Evolutionary conservation across 441 rosid genomes (phyloP).

Genomic region (Hura crepitans): DNA sequence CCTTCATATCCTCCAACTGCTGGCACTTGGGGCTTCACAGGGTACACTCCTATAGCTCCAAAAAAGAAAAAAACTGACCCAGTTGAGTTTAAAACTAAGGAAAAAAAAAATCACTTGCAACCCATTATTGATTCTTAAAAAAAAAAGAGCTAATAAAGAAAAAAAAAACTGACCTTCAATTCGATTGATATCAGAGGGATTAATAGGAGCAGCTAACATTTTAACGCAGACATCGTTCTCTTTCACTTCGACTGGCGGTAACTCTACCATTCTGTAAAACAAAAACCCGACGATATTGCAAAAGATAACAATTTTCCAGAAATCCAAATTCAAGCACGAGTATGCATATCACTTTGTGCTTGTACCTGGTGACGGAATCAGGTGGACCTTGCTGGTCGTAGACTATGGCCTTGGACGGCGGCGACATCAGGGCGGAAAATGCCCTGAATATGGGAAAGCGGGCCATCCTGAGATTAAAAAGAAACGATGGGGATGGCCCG

Average conservation of each 20-base stretch:
- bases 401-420: conserved; percentile 75
- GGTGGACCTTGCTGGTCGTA: conserved; percentile 84
- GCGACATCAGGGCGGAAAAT: conserved; percentile 62
- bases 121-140: neutral
- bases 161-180: conserved; percentile 56
- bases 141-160: neutral
- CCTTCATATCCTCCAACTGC: conserved; percentile 95
- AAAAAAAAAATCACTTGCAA: neutral
- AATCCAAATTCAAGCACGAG: neutral
- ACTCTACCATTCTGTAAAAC: conserved; percentile 46
- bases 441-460: conserved; percentile 26
- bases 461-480: conserved; percentile 13
- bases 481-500: conserved; percentile 12
- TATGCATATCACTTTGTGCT: neutral
- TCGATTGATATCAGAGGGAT: conserved; percentile 91
- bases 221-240: conserved; percentile 74
- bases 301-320: neutral
- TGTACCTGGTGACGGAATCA: conserved; percentile 65
- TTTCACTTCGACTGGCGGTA: conserved; percentile 73
- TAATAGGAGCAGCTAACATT: conserved; percentile 89
- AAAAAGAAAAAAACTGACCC: neutral
- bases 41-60: conserved; percentile 62
- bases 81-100: conserved; percentile 10
- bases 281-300: neutral
- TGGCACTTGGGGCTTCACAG: conserved; percentile 80